Percentiles rank a stretch among this genome's conserved stretches.
phyloP scores from a whole-genome alignment of 495 filamentous ascomycete species.

The Penicillium cataractarum region DNA sequence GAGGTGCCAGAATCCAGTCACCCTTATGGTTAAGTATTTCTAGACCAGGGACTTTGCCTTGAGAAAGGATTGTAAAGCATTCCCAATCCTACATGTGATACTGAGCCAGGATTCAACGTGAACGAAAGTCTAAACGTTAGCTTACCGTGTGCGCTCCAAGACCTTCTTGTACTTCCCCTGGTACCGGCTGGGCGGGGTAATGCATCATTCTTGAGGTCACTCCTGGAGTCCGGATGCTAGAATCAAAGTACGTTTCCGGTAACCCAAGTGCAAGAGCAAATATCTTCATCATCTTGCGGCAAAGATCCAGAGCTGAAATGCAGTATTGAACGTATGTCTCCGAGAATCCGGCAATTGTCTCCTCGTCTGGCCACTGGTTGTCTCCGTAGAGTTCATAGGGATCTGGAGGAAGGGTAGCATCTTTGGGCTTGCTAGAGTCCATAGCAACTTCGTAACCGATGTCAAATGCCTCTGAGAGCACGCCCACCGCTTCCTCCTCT shows the following conservation, averaged over 20 bases:
- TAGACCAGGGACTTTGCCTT: slow-evolving; percentile 43
- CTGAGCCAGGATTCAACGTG: not conserved
- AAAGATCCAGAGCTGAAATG: slow-evolving; percentile 30
- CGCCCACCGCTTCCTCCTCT: slow-evolving; percentile 22
- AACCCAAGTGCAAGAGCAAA: slow-evolving; percentile 52
- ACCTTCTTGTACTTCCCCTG: slow-evolving; percentile 41
- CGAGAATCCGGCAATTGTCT: slow-evolving; percentile 23
- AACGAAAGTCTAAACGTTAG: not conserved
- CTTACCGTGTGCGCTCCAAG: slow-evolving; percentile 49
- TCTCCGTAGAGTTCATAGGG: slow-evolving; percentile 29
- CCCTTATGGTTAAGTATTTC: slow-evolving; percentile 46
- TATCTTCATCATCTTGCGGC: slow-evolving; percentile 41
- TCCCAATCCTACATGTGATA: slow-evolving; percentile 41
- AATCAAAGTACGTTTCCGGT: slow-evolving; percentile 48
- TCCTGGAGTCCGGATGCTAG: slow-evolving; percentile 44
- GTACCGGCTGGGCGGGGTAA: slow-evolving; percentile 44
- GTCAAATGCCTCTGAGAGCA: slow-evolving; percentile 46
- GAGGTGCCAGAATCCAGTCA: slow-evolving; percentile 48
- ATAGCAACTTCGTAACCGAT: slow-evolving; percentile 42
- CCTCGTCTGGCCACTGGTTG: slow-evolving; percentile 34
- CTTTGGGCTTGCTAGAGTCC: slow-evolving; percentile 29
- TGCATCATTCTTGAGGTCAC: slow-evolving; percentile 47
- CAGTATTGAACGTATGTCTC: slow-evolving; percentile 33
- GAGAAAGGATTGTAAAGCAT: slow-evolving; percentile 49
- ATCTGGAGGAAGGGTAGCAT: slow-evolving; percentile 24